Conservation (phyloP, 2,329 filamentous ascomycete genomes). For the Xylariaceae sp. region DNA sequence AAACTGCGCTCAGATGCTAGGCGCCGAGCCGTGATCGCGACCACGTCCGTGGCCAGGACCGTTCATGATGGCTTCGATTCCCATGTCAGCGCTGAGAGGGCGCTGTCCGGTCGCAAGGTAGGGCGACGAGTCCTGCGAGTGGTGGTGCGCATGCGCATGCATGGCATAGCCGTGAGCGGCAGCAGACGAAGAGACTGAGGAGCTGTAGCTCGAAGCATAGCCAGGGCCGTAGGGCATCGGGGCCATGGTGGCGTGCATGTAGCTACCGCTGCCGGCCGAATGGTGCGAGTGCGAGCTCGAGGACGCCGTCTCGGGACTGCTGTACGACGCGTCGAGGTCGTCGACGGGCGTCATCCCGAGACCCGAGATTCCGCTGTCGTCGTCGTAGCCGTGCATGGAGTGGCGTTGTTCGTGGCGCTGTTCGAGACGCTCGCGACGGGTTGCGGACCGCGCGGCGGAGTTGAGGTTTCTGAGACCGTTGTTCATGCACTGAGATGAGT, state of each 20-base stretch:
- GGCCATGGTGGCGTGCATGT: slow-evolving; percentile 19
- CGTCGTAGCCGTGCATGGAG: slow-evolving; percentile 49
- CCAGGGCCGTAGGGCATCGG: slow-evolving; percentile 18
- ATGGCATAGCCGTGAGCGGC: slow-evolving; percentile 18
- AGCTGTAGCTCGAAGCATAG: slow-evolving; percentile 44
- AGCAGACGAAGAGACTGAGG: slow-evolving; percentile 46
- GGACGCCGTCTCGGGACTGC: slow-evolving; percentile 47
- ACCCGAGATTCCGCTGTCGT: slow-evolving; percentile 66
- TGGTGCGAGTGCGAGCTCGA: slow-evolving; percentile 38
- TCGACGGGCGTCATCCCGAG: slow-evolving; percentile 55
- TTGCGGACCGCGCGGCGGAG: slow-evolving; percentile 59
- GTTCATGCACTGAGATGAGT: slow-evolving; percentile 63
- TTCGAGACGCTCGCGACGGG: slow-evolving; percentile 59
- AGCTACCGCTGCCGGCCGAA: slow-evolving; percentile 19
- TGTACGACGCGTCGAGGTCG: slow-evolving; percentile 54
- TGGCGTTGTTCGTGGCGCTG: slow-evolving; percentile 44
- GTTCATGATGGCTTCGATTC: slow-evolving; percentile 56
- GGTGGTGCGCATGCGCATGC: slow-evolving; percentile 31
- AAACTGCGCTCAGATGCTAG: slow-evolving; percentile 14
- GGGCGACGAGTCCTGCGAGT: slow-evolving; percentile 40
- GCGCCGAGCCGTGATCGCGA: slow-evolving; percentile 11
- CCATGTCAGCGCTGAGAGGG: slow-evolving; percentile 55
- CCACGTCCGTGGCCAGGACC: slow-evolving; percentile 33
- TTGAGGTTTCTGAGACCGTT: slow-evolving; percentile 78
- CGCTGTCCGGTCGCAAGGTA: slow-evolving; percentile 45